Conservation (phyloP, 1,139 yeast genomes). For the Protomyces inundatus region DNA sequence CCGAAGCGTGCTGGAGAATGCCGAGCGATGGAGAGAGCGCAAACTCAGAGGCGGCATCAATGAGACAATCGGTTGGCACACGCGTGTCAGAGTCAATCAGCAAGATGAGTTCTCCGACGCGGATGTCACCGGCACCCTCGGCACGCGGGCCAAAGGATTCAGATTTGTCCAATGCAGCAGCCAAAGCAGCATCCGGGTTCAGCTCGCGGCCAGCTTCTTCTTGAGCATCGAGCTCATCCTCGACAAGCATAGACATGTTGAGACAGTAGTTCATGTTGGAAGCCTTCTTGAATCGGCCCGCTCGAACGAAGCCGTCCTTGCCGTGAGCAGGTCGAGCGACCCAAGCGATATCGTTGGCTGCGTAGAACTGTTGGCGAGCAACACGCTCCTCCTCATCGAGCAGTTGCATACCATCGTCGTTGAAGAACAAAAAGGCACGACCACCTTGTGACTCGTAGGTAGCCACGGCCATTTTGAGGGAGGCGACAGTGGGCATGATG, state of each 20-base stretch:
- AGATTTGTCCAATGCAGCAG: neutral
- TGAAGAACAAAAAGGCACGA: slow-evolving; percentile 21
- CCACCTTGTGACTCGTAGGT: slow-evolving; percentile 28
- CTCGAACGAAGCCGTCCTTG: slow-evolving; percentile 25
- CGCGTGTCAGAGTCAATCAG: slow-evolving; percentile 30
- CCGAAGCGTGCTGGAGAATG: slow-evolving; percentile 28
- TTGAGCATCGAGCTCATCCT: slow-evolving; percentile 25
- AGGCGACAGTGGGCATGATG: slow-evolving; percentile 22
- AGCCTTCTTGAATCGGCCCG: slow-evolving; percentile 18
- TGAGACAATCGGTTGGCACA: slow-evolving; percentile 28
- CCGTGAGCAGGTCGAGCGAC: slow-evolving; percentile 30
- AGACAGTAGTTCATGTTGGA: slow-evolving; percentile 4
- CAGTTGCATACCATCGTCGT: slow-evolving; percentile 27
- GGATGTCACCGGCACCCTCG: slow-evolving; percentile 28
- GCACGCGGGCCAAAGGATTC: slow-evolving; percentile 8
- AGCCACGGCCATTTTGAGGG: slow-evolving; percentile 12
- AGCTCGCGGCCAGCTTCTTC: neutral
- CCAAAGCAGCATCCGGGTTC: neutral
- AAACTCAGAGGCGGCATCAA: slow-evolving; percentile 30
- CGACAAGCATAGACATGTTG: slow-evolving; percentile 28
- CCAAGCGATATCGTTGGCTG: slow-evolving; percentile 26
- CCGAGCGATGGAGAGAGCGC: slow-evolving; percentile 28
- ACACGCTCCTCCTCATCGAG: neutral
- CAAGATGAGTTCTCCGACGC: slow-evolving; percentile 29
- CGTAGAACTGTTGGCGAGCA: slow-evolving; percentile 24